Evolutionary conservation across 2,329 filamentous ascomycete species (phyloP), one percentile per base, ranked within the genome.

Genomic region (Fusarium papillatum): DNA sequence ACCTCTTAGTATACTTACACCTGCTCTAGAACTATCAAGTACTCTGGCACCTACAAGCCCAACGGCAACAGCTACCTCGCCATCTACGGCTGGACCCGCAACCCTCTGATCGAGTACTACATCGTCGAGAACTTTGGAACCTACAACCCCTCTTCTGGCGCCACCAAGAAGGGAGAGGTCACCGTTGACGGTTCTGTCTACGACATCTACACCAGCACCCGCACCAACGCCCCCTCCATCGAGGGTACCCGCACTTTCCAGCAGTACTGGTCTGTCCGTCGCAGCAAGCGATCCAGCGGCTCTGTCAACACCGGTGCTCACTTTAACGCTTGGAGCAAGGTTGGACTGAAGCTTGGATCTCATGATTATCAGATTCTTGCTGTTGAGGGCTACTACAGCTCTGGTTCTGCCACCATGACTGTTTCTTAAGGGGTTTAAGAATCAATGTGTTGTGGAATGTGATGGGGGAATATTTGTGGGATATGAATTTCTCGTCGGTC

Each of bases 301-400:
- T 88, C 86, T 9, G 86, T 91, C 71, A 88, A 85, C 43, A 84
- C 85, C 2, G 82, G 80, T 29, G 87, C 85, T 73, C 89, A 90
- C 80, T 90, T 91, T 76, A 84, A 87, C 75, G 88, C 88, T 10
- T 91, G 89, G 89, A 80, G 80, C 24, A 82, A 83, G 43, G 77
- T 80, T n/a, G 89, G 89, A 5, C 80, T 90, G 80, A 84, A 81
- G 31, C 78, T 91, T 14, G 89, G 89, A 4, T 83, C 74, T 46
- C 83, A 86, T 75, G 83, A 90, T 80, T 91, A 91, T 80, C 85
- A 88, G 84, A 89, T 91, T 71, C 81, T 90, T 24, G 89, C 89
- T 17, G 88, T 87, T 1, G 89, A 90, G 81, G 89, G 88, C 5
- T 90, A 89, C 81, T 81, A 84, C 71, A 89, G 88, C 82, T 85